Percentiles rank a stretch among this genome's conserved stretches.
phyloP scores from a whole-genome alignment of 75 land plant species.

The Selaginella tamariscina region DNA sequence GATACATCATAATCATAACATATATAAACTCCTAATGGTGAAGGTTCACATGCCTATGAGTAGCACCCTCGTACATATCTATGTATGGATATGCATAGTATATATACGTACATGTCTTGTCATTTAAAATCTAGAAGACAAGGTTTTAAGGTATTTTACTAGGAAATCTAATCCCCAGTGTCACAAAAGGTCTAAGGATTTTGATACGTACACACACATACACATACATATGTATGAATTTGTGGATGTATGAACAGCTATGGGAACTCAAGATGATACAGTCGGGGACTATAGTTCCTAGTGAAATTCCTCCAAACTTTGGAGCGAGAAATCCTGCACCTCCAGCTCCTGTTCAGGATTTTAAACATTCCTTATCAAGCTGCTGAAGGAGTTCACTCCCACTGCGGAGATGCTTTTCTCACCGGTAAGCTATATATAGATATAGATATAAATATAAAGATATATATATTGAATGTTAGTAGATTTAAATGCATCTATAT shows the following conservation, averaged over 20 bases:
- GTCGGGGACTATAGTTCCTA: neutral
- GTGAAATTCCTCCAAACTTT: neutral
- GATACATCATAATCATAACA: no score
- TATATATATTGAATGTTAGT: no score
- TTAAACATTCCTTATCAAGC: conserved; percentile 8
- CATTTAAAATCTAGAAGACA: no score
- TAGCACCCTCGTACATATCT: no score
- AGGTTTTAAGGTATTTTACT: no score
- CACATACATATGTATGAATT: neutral
- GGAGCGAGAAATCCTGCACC: neutral
- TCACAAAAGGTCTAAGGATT: no score
- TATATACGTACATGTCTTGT: no score
- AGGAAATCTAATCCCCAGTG: no score
- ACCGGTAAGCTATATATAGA: neutral
- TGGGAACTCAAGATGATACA: conserved; percentile 12
- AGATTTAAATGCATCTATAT: no score
- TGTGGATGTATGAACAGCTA: conserved; percentile 3
- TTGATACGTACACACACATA: neutral
- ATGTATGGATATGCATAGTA: no score
- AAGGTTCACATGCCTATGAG: no score
- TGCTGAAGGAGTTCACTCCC: conserved; percentile 2
- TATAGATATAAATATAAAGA: neutral
- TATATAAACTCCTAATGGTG: no score
- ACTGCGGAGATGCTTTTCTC: neutral
- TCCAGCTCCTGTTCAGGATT: neutral